Evolutionary conservation across 192 early-diverging fungal genomes (phyloP).

Genomic region (Spizellomyces sp.): DNA sequence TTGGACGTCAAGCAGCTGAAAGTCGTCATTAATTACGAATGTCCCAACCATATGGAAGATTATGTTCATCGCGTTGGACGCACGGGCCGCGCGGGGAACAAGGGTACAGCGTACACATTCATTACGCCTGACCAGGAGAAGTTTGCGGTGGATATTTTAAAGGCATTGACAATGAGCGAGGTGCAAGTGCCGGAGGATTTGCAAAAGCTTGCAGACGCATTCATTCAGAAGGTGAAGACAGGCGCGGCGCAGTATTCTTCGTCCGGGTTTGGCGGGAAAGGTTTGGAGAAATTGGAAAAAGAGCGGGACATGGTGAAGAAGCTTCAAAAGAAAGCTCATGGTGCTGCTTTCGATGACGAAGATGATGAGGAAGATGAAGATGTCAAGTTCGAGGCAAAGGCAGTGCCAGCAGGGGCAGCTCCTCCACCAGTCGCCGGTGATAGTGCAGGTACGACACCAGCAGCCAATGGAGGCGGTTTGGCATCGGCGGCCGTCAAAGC

Average conservation of each 20-base stretch:
- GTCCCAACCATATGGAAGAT: conserved; percentile 98
- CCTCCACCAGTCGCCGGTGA: conserved; percentile 3
- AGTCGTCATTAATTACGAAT: conserved; percentile 95
- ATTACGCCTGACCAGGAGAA: conserved; percentile 92
- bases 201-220: conserved; percentile 74
- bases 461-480: conserved; percentile 25
- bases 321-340: conserved; percentile 85
- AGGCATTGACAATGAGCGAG: conserved; percentile 77
- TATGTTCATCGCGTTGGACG: conserved; percentile 98
- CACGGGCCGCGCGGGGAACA: conserved; percentile 97
- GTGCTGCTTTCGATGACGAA: conserved; percentile 62
- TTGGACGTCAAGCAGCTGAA: conserved; percentile 93
- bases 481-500: conserved; percentile 54
- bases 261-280: conserved; percentile 95
- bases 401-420: conserved; percentile 19
- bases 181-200: conserved; percentile 76
- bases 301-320: conserved; percentile 88
- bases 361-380: conserved; percentile 66
- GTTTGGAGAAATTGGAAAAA: conserved; percentile 90
- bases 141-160: conserved; percentile 86
- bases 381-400: conserved; percentile 32
- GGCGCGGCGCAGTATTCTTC: conserved; percentile 71
- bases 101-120: conserved; percentile 95
- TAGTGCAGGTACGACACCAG: conserved; percentile 19
- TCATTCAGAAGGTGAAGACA: conserved; percentile 77